A percentile compares a stretch with the other conserved stretches of the same genome.
These are phyloP conservation scores for Ogataea naganishii DNA, from an alignment of 805 yeast genomes.

Conservation along the genomic window DNA sequence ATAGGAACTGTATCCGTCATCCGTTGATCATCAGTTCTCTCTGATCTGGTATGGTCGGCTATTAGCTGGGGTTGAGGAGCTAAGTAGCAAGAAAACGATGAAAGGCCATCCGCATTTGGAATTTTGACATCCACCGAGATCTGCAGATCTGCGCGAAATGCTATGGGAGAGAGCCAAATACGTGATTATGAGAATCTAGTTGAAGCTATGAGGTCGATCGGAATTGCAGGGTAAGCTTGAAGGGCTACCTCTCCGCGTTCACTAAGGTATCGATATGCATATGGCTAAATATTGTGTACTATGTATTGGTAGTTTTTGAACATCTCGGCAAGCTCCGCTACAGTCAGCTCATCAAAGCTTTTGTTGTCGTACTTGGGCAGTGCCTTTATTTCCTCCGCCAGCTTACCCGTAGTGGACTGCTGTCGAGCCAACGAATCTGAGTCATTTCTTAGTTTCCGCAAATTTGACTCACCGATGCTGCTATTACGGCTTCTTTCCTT, in stretches of 20 bases:
- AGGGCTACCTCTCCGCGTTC: too few relatives aligned
- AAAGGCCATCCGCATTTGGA: too few relatives aligned
- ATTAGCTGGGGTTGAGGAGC: too few relatives aligned
- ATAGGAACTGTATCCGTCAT: slow-evolving; percentile 5
- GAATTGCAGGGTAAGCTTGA: too few relatives aligned
- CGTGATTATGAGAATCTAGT: too few relatives aligned
- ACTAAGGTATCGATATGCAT: too few relatives aligned
- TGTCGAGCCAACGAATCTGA: slow-evolving; percentile 2
- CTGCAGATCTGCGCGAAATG: too few relatives aligned
- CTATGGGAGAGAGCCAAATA: too few relatives aligned
- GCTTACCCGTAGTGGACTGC: neutral
- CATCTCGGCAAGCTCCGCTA: slow-evolving; percentile 19
- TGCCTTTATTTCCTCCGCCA: slow-evolving; percentile 6
- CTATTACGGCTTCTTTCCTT: slow-evolving; percentile 23
- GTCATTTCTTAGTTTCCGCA: slow-evolving; percentile 6
- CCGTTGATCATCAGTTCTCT: slow-evolving; percentile 4
- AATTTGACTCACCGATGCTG: slow-evolving; percentile 6
- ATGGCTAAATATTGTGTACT: slow-evolving; percentile 6
- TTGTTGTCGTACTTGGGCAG: slow-evolving; percentile 13
- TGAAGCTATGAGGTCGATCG: too few relatives aligned
- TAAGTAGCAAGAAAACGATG: too few relatives aligned
- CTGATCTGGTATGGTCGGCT: neutral
- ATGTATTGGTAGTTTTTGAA: slow-evolving; percentile 19
- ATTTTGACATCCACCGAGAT: too few relatives aligned
- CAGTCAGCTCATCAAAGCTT: slow-evolving; percentile 19